Base-by-base conservation (phyloP, 2,329 filamentous ascomycete genomes). In the Trichoderma citrinoviride region DNA sequence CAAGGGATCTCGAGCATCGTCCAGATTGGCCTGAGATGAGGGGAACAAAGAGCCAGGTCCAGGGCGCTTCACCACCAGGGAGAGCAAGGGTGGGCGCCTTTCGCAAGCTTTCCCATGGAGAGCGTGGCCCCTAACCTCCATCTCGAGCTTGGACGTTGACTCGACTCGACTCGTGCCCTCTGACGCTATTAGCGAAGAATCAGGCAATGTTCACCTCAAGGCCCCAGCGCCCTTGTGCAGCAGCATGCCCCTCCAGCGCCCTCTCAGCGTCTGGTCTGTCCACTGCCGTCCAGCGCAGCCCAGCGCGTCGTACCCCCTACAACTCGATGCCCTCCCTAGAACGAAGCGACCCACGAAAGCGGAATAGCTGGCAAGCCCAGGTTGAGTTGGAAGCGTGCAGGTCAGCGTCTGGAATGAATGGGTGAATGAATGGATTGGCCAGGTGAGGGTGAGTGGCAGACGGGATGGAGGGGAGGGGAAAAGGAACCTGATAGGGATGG, bases 181-280 rank as follows among this genome's bases (percentile, higher is more conserved):
- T 10, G 33, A 37, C 33, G 33, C 33, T 14, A 37, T 37, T 29
- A 14, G 33, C 33, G 33, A 37, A 37, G 33, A 14, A 37, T 37
- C 33, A 14, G 33, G 12, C 33, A 14, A 29, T 7, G 6, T 29
- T 3, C 25, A 27, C 7, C 33, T 14, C 33, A 14, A 14, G 3
- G 33, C 33, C 33, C 33, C 12, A 5, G 33, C 33, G 33, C 33
- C 12, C 8, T 37, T 19, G 6, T 27, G 2, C 53, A 41, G 29
- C 53, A 55, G 53, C 50, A 29, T 29, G 50, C 53, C 53, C 57
- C 29, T 52, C 19, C 57, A 53, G 57, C 57, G 47, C 57, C 57
- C 41, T 61, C 56, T 41, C 46, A 41, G 57, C 46, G 44, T 29
- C 7, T 7, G 25, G 25, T 33, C 29, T 33, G 10, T 33, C 29